These are phyloP conservation scores for Irineochytrium annulatum DNA, from an alignment of 192 early-diverging fungal species.

Conservation along the genomic window DNA sequence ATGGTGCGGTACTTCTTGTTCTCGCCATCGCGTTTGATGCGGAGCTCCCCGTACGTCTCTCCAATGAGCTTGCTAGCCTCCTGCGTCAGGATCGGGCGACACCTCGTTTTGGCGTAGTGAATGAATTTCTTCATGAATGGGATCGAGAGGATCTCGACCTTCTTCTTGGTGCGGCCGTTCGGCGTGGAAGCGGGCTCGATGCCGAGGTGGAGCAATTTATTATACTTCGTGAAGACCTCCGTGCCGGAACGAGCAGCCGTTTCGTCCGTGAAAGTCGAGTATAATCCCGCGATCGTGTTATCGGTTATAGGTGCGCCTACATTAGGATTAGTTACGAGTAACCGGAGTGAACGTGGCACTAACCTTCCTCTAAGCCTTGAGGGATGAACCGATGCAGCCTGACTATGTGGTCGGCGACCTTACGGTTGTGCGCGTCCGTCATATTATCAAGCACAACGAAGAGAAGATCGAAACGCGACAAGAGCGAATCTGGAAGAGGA, in stretches of 20 bases:
- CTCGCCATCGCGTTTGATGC: slow-evolving; percentile 69
- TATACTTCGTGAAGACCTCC: slow-evolving; percentile 84
- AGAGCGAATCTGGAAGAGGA: slow-evolving; percentile 87
- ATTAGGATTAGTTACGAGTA: not conserved
- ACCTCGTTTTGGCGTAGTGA: slow-evolving; percentile 84
- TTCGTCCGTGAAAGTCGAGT: slow-evolving; percentile 18
- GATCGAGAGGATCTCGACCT: slow-evolving; percentile 67
- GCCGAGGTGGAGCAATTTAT: slow-evolving; percentile 75
- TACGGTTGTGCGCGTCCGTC: slow-evolving; percentile 76
- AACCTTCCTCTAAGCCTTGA: slow-evolving; percentile 79
- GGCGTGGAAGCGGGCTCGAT: slow-evolving; percentile 38
- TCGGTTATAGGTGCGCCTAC: slow-evolving; percentile 45
- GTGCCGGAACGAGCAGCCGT: slow-evolving; percentile 41
- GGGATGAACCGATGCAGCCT: slow-evolving; percentile 92
- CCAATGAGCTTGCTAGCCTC: slow-evolving; percentile 83
- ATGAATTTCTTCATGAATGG: slow-evolving; percentile 93
- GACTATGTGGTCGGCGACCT: slow-evolving; percentile 87
- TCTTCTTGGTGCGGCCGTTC: slow-evolving; percentile 3
- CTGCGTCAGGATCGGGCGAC: slow-evolving; percentile 76
- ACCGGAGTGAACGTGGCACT: too few relatives aligned
- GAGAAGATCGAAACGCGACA: slow-evolving; percentile 96
- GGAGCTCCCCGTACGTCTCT: slow-evolving; percentile 75
- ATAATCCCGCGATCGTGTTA: slow-evolving; percentile 30
- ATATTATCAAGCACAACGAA: slow-evolving; percentile 94
- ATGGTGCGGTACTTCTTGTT: slow-evolving; percentile 74